Base-by-base conservation (phyloP, 2,329 filamentous ascomycete species). In the Cadophora luteo-olivacea region DNA sequence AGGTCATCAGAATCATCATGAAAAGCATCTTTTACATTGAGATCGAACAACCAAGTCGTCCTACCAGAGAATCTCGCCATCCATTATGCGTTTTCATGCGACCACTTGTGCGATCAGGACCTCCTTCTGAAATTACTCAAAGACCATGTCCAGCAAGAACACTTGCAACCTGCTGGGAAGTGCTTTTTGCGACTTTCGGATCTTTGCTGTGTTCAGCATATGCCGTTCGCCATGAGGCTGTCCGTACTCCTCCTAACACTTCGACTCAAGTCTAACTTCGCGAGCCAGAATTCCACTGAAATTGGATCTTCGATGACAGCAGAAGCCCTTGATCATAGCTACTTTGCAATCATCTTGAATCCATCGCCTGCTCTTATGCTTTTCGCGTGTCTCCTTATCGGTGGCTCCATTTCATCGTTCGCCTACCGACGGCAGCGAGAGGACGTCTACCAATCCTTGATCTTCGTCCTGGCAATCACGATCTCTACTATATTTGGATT, bases 381-480 rank as follows among this genome's bases (percentile, higher is more conserved):
- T 16, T 69, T 64, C 25, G 77, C 78, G 12, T 80, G 78, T 67
- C 62, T 81, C 19, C 66, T 78, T 3, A 76, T 81, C 24, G 80
- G 80, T 7, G 79, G 75, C 52, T 77, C 77, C 6, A 76, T 80
- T 9, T 80, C 79, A 12, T 80, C 79, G 0, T 81, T 79, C 65
- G 70, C 75, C 1, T 78, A 80, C 45, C 75, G 79, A 38, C 75
- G 76, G 19, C 78, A 79, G 55, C 73, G 70, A 8, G 32, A 71
- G 32, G 78, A 81, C 57, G 72, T 61, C 25, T 75, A 75, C 29
- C 80, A 81, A 66, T 70, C 75, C 11, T 67, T 75, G 16, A 72
- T 81, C 9, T 80, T 80, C 52, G 29, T 76, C 5, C 38, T 77
- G 6, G 68, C 73, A 7, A 72, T 78, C 7, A 62, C 71, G 3